Evolutionary conservation across 169 alveolate genomes (phyloP).

Genomic region (Eimeria maxima): DNA sequence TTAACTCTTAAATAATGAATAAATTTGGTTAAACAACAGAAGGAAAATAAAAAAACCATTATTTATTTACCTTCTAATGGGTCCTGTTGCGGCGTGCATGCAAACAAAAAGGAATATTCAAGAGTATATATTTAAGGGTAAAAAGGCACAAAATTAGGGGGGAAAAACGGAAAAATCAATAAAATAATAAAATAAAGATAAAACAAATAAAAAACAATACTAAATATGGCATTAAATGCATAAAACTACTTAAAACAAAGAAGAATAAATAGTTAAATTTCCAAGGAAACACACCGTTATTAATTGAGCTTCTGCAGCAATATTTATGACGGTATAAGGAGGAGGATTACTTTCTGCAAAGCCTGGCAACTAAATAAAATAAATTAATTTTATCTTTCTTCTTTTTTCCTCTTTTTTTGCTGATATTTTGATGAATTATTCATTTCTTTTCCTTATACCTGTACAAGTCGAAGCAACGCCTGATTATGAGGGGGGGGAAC

Average conservation of each 20-base stretch:
- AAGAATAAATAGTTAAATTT: too few relatives aligned
- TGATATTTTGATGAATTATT: neutral
- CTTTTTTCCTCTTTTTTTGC: neutral
- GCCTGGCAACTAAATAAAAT: neutral
- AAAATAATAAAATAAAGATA: too few relatives aligned
- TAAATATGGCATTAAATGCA: too few relatives aligned
- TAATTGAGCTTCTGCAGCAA: slow-evolving; percentile 75
- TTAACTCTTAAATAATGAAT: neutral
- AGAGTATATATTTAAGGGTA: too few relatives aligned
- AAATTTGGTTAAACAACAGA: neutral
- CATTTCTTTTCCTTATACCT: neutral
- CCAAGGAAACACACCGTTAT: neutral
- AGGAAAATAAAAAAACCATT: neutral
- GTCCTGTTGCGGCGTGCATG: neutral
- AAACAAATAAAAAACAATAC: too few relatives aligned
- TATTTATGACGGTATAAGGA: slow-evolving; percentile 70
- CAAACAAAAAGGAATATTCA: too few relatives aligned
- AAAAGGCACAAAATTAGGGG: too few relatives aligned
- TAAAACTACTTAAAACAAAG: too few relatives aligned
- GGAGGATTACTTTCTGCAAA: slow-evolving; percentile 58
- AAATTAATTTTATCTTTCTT: neutral
- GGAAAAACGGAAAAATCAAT: too few relatives aligned
- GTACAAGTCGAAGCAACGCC: neutral
- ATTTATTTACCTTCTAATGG: slow-evolving; percentile 4
- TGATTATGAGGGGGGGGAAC: too few relatives aligned